A percentile compares a stretch with the other conserved stretches of the same genome.
These are phyloP conservation scores for Alternaria brassicae DNA, from an alignment of 2,329 filamentous ascomycete species.

Conservation along the genomic window DNA sequence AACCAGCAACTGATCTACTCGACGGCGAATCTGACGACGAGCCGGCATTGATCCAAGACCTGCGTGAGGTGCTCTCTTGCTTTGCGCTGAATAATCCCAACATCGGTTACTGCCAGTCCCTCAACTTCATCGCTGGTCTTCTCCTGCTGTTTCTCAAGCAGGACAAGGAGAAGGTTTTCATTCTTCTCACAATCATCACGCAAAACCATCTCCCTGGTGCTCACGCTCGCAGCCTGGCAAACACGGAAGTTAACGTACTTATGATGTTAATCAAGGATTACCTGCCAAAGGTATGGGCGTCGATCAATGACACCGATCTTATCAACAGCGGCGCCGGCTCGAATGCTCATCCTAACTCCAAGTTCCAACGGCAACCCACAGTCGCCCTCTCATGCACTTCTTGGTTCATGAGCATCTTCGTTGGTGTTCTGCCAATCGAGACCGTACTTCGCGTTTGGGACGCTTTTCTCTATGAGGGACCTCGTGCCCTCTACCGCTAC, in stretches of 20 bases:
- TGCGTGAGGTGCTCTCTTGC: slow-evolving; percentile 85
- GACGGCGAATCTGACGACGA: slow-evolving; percentile 59
- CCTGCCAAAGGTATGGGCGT: slow-evolving; percentile 83
- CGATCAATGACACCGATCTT: slow-evolving; percentile 78
- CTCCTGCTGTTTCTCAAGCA: slow-evolving; percentile 81
- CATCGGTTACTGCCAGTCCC: slow-evolving; percentile 93
- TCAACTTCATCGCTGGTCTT: slow-evolving; percentile 93
- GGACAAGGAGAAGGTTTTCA: slow-evolving; percentile 90
- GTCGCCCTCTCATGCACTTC: slow-evolving; percentile 92
- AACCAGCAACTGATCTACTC: slow-evolving; percentile 43
- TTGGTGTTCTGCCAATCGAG: slow-evolving; percentile 90
- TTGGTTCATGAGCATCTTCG: slow-evolving; percentile 98
- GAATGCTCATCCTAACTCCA: slow-evolving; percentile 43
- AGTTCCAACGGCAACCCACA: slow-evolving; percentile 71
- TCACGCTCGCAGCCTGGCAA: slow-evolving; percentile 88
- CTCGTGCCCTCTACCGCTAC: slow-evolving; percentile 90
- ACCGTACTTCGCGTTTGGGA: slow-evolving; percentile 94
- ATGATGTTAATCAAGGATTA: slow-evolving; percentile 86
- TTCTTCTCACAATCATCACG: slow-evolving; percentile 92
- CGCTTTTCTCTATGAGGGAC: slow-evolving; percentile 93
- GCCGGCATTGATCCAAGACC: slow-evolving; percentile 78
- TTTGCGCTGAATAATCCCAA: slow-evolving; percentile 90
- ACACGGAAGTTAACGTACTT: slow-evolving; percentile 90
- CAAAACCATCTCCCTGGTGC: slow-evolving; percentile 87
- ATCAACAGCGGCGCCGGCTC: slow-evolving; percentile 47